Percentiles rank a stretch among this genome's conserved stretches.
Conservation (phyloP, 2,329 filamentous ascomycete genomes). For the Fusarium palustre region DNA sequence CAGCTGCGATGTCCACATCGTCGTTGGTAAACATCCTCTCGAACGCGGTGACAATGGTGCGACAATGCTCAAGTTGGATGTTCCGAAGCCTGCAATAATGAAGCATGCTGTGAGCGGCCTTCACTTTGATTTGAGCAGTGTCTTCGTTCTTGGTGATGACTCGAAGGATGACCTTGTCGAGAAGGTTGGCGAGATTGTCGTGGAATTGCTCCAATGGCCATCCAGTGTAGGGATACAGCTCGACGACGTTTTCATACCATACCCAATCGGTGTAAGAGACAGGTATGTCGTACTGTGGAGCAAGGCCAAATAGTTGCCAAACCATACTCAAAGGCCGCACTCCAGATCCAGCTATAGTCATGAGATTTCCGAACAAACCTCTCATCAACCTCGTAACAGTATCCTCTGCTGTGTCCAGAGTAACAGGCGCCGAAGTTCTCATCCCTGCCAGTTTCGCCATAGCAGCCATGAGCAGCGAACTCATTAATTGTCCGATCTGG, state of each 20-base stretch:
- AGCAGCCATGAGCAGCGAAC: constrained; percentile 20
- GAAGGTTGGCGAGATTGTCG: constrained; percentile 5
- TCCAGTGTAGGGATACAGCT: constrained; percentile 20
- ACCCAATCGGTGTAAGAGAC: neutral
- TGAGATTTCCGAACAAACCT: constrained; percentile 14
- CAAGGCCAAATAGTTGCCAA: constrained; percentile 9
- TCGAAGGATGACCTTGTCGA: constrained; percentile 23
- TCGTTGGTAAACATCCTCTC: constrained; percentile 9
- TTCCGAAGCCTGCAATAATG: constrained; percentile 18
- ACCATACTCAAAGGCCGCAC: constrained; percentile 25
- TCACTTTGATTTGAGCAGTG: neutral
- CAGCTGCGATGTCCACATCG: accelerated
- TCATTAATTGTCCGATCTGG: constrained; percentile 22
- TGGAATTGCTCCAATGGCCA: constrained; percentile 21
- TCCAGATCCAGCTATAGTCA: constrained; percentile 18
- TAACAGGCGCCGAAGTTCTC: constrained; percentile 6
- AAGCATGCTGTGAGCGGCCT: neutral
- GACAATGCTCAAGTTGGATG: constrained; percentile 22
- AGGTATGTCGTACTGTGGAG: constrained; percentile 12
- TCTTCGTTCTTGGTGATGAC: constrained; percentile 18
- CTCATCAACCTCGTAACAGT: constrained; percentile 16
- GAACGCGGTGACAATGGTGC: constrained; percentile 7
- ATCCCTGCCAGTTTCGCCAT: constrained; percentile 19
- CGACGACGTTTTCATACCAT: constrained; percentile 24
- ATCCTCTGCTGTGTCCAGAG: constrained; percentile 9